Evolutionary conservation across 495 filamentous ascomycete genomes (phyloP).

Genomic region (Penicillium coprophilum): DNA sequence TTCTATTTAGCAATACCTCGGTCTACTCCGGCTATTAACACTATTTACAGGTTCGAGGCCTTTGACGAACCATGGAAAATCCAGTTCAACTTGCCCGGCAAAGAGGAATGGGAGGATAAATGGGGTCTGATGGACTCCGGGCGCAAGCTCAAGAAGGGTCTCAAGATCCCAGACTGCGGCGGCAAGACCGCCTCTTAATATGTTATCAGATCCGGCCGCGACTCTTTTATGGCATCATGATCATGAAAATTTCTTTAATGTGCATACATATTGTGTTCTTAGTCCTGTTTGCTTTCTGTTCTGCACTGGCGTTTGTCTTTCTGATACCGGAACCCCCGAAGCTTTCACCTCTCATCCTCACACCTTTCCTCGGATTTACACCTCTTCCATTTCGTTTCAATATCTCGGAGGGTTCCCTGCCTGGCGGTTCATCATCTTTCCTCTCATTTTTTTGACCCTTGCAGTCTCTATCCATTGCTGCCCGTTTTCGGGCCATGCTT

Average conservation of each 20-base stretch:
- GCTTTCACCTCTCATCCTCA: background rate
- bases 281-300: background rate
- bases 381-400: background rate
- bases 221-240: constrained; percentile 22
- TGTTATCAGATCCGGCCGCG: background rate
- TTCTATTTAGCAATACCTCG: background rate
- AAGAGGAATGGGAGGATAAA: constrained; percentile 90
- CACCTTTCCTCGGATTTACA: background rate
- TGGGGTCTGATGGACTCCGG: constrained; percentile 92
- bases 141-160: constrained; percentile 78
- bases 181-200: constrained; percentile 61
- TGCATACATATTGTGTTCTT: constrained; percentile 5
- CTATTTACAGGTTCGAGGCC: constrained; percentile 71
- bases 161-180: constrained; percentile 86
- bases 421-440: background rate
- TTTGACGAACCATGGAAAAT: constrained; percentile 97
- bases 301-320: constrained; percentile 1
- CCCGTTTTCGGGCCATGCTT: background rate
- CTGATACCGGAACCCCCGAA: constrained; percentile 4
- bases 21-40: background rate
- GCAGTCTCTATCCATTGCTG: background rate
- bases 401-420: background rate
- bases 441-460: background rate
- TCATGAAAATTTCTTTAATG: constrained; percentile 20
- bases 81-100: constrained; percentile 60